Percentiles rank a stretch among this genome's conserved stretches.
phyloP scores from a whole-genome alignment of 371 early-diverging fungal genomes.

The Capillidium rhysosporum region DNA sequence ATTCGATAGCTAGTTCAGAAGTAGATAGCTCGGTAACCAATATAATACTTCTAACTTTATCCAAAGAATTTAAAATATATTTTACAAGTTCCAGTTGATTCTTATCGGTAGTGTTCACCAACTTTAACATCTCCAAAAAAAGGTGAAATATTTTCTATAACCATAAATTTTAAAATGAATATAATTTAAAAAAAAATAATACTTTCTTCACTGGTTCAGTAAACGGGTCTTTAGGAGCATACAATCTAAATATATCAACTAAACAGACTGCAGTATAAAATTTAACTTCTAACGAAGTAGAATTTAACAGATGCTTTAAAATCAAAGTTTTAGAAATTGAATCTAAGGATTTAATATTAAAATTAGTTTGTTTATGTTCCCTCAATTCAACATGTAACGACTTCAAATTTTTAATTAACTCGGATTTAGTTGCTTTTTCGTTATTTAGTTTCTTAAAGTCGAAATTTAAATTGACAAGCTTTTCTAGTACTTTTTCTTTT shows the following conservation, averaged over 20 bases:
- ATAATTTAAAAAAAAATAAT: slow-evolving; percentile 3
- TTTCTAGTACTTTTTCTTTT: too few species aligned
- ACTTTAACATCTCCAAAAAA: not conserved
- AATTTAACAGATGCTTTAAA: too few species aligned
- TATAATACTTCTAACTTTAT: not conserved
- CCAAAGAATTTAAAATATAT: not conserved
- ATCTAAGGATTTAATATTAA: too few species aligned
- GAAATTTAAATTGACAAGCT: too few species aligned
- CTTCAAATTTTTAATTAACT: too few species aligned
- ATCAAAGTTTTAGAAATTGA: too few species aligned
- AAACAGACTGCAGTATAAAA: slow-evolving; percentile 69
- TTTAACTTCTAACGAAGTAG: slow-evolving; percentile 25
- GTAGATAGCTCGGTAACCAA: not conserved
- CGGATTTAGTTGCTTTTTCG: too few species aligned
- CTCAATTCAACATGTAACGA: too few species aligned
- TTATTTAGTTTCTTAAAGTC: too few species aligned
- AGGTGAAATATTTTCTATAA: not conserved
- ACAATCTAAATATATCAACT: slow-evolving; percentile 75
- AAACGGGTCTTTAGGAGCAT: slow-evolving; percentile 86
- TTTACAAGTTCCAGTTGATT: not conserved
- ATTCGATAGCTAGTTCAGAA: not conserved
- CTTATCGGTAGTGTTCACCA: not conserved
- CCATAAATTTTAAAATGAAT: not conserved
- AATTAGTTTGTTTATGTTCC: too few species aligned
- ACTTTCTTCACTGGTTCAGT: slow-evolving; percentile 43